Evolutionary conservation across 768 basidiomycete genomes (phyloP).

Genomic region (Candolleomyces aberdarensis): DNA sequence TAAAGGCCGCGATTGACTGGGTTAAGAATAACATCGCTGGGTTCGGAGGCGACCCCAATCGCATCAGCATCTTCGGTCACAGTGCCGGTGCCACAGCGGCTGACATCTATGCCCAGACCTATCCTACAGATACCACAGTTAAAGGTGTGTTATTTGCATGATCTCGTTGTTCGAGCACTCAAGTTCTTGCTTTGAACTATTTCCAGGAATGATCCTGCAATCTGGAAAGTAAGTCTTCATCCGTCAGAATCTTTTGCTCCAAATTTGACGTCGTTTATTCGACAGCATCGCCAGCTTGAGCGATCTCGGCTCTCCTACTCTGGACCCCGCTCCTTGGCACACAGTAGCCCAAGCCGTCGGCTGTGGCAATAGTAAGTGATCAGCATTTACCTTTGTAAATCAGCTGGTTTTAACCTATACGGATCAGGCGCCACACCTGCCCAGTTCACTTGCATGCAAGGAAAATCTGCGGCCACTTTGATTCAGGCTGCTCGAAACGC

Average conservation of each 20-base stretch:
- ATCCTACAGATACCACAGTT: slow-evolving; percentile 30
- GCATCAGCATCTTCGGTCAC: slow-evolving; percentile 35
- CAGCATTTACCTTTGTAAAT: background rate
- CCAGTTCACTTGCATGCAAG: slow-evolving; percentile 36
- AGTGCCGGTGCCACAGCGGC: slow-evolving; percentile 33
- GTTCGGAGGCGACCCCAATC: slow-evolving; percentile 39
- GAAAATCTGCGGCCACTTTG: slow-evolving; percentile 25
- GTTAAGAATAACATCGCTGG: slow-evolving; percentile 44
- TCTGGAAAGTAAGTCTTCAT: slow-evolving; percentile 29
- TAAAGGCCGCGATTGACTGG: slow-evolving; percentile 44
- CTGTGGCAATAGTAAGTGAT: slow-evolving; percentile 28
- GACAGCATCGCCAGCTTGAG: slow-evolving; percentile 13
- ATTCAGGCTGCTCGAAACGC: slow-evolving; percentile 28
- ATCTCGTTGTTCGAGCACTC: background rate
- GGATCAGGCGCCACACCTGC: slow-evolving; percentile 17
- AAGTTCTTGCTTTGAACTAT: background rate
- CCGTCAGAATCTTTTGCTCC: background rate
- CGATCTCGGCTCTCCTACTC: slow-evolving; percentile 9
- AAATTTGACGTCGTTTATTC: background rate
- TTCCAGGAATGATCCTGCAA: slow-evolving; percentile 29
- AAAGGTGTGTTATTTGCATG: slow-evolving; percentile 13
- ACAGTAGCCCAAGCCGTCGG: slow-evolving; percentile 26
- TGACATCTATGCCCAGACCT: slow-evolving; percentile 32
- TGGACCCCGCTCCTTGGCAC: slow-evolving; percentile 27
- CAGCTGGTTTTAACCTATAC: background rate